A percentile compares a stretch with the other conserved stretches of the same genome.
phyloP scores from a whole-genome alignment of 2,329 filamentous ascomycete species.

The Mariannaea sp. region DNA sequence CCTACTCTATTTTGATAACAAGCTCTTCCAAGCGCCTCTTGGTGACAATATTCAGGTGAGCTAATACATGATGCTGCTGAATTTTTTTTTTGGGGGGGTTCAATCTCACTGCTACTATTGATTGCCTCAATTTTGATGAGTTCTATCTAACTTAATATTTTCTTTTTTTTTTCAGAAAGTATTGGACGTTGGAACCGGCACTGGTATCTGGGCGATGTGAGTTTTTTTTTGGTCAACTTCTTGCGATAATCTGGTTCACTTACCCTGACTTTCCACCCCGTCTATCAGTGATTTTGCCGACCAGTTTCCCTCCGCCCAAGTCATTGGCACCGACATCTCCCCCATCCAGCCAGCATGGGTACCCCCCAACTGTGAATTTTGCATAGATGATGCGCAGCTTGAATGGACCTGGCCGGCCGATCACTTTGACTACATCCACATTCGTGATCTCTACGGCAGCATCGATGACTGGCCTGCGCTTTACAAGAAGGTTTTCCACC shows the following conservation, averaged over 20 bases:
- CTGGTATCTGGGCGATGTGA: conserved; percentile 19
- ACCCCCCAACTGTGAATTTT: conserved; percentile 17
- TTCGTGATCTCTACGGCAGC: conserved; percentile 23
- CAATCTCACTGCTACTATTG: no score
- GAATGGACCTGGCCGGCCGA: conserved; percentile 23
- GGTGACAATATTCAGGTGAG: conserved; percentile 15
- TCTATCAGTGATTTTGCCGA: conserved; percentile 18
- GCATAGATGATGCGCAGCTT: conserved; percentile 16
- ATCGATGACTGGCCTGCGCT: conserved; percentile 21
- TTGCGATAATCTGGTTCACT: no score
- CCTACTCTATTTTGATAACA: conserved; percentile 25
- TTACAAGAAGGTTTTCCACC: conserved; percentile 12
- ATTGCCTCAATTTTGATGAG: no score
- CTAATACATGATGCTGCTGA: neutral
- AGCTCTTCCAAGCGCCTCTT: conserved; percentile 24
- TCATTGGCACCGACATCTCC: conserved; percentile 21
- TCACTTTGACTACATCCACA: conserved; percentile 25
- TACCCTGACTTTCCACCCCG: neutral
- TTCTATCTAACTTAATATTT: neutral
- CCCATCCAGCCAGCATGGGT: conserved; percentile 19
- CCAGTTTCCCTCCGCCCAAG: conserved; percentile 20
- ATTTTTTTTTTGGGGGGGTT: no score
- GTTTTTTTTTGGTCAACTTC: no score
- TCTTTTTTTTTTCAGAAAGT: conserved; percentile 2
- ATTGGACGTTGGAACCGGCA: conserved; percentile 18